Conservation (phyloP, 305 asterid genomes). For the Caryopteris hybrid region DNA sequence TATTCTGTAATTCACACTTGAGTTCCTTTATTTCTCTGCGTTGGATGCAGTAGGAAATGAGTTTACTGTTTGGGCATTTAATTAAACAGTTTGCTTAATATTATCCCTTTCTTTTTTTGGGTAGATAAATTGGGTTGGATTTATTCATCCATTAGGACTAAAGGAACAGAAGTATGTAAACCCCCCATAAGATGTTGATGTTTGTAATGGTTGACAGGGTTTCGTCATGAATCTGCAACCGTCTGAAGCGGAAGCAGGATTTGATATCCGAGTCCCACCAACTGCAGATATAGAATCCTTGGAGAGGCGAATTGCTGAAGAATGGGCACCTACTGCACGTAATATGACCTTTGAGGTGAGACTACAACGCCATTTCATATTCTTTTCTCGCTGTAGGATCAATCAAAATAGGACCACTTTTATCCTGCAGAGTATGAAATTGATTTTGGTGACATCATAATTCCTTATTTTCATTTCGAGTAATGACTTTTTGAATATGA, state of each 20-base stretch:
- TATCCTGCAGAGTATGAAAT: constrained; percentile 5
- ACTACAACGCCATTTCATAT: not conserved
- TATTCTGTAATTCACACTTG: not conserved
- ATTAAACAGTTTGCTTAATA: not conserved
- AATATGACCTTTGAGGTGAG: constrained; percentile 91
- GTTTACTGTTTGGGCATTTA: not conserved
- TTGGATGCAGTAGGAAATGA: not conserved
- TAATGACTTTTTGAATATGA: not conserved
- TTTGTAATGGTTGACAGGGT: constrained; percentile 46
- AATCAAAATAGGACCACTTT: not conserved
- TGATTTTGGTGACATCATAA: not conserved
- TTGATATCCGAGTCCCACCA: constrained; percentile 92
- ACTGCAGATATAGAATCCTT: constrained; percentile 64
- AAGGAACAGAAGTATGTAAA: not conserved
- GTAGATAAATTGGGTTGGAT: too few relatives aligned
- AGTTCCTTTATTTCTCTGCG: constrained; percentile 4
- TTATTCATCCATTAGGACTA: not conserved
- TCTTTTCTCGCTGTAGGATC: not conserved
- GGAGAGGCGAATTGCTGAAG: constrained; percentile 84
- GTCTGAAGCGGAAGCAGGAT: constrained; percentile 96
- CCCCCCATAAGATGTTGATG: not conserved
- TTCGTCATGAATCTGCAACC: constrained; percentile 98
- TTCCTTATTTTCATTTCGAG: not conserved
- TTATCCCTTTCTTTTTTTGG: not conserved
- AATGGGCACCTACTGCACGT: constrained; percentile 90